Conservation (phyloP, 345 rosid genomes). For the Diplotaxis tenuifolia region DNA sequence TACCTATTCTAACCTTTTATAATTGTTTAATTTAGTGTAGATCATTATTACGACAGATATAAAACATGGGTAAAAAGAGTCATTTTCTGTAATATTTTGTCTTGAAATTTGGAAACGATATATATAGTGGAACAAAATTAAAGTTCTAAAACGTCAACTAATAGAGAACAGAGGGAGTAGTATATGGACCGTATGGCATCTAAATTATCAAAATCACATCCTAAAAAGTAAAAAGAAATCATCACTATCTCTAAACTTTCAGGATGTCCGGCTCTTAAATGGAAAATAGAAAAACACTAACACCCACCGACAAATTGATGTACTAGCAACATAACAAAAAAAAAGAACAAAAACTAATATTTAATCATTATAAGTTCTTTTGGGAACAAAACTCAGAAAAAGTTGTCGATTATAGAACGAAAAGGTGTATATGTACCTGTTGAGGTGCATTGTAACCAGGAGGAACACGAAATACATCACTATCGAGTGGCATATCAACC, state of each 20-base stretch:
- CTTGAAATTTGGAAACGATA: too few species aligned
- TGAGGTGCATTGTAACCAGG: conserved; percentile 88
- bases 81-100: too few species aligned
- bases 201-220: too few species aligned
- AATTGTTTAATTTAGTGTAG: too few species aligned
- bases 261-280: background rate
- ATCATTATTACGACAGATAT: too few species aligned
- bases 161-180: too few species aligned
- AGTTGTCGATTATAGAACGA: background rate
- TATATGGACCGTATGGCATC: background rate
- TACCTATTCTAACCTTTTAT: too few species aligned
- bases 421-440: conserved; percentile 46
- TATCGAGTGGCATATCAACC: conserved; percentile 72
- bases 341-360: background rate
- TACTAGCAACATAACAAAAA: background rate
- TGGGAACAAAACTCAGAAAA: background rate
- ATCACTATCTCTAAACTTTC: background rate
- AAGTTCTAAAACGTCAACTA: too few species aligned
- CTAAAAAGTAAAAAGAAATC: too few species aligned
- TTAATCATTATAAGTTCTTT: background rate
- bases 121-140: too few species aligned
- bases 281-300: background rate
- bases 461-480: conserved; percentile 68
- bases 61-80: too few species aligned
- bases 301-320: background rate